Percentiles rank a stretch among this genome's conserved stretches.
These are phyloP conservation scores for Erucastrum elatum DNA, from an alignment of 345 rosid genomes.

Conservation along the genomic window DNA sequence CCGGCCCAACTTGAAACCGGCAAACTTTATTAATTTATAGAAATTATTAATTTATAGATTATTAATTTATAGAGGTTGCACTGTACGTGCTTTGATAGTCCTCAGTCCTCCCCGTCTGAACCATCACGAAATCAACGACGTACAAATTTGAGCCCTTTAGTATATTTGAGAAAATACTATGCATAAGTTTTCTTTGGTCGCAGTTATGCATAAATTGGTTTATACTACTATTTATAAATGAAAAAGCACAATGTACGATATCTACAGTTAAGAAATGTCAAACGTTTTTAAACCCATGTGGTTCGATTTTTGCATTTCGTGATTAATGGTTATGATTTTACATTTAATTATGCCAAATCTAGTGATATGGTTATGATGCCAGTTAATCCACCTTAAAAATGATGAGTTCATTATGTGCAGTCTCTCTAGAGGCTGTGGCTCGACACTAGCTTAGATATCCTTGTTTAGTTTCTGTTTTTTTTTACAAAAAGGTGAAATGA, in stretches of 20 bases:
- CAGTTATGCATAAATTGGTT: neutral
- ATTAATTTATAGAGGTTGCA: too few species aligned
- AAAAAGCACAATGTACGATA: neutral
- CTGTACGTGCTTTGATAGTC: too few species aligned
- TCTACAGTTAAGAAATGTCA: neutral
- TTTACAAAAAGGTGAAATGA: neutral
- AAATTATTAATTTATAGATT: too few species aligned
- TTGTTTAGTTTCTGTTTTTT: neutral
- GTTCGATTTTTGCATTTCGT: neutral
- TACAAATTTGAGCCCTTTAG: neutral
- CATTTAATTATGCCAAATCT: neutral
- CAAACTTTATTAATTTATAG: too few species aligned
- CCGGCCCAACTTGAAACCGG: too few species aligned
- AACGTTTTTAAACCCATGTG: neutral
- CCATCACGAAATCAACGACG: neutral
- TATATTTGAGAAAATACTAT: neutral
- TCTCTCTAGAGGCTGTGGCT: neutral
- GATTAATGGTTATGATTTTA: neutral
- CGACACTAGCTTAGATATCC: neutral
- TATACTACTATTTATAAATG: neutral
- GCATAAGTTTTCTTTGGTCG: too few species aligned
- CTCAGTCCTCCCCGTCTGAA: neutral
- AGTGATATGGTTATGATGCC: neutral
- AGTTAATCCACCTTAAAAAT: neutral
- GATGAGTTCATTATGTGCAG: neutral